A percentile compares a stretch with the other conserved stretches of the same genome.
Evolutionary conservation across 768 basidiomycete species (phyloP).

Genomic region (Lactarius quietus): DNA sequence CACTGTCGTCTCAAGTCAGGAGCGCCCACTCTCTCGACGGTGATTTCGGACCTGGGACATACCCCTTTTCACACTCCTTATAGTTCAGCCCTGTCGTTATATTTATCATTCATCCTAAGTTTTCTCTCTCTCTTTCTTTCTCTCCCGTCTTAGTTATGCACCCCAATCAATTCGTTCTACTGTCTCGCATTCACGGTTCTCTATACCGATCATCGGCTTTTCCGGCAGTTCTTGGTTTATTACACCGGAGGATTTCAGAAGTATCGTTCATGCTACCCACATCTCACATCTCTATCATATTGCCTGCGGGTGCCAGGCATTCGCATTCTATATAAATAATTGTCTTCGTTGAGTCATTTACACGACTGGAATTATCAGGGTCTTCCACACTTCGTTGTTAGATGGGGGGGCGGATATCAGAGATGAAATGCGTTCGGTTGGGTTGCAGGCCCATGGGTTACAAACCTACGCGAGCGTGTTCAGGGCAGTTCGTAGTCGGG

Average conservation of each 20-base stretch:
- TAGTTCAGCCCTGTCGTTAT: background rate
- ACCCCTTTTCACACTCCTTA: background rate
- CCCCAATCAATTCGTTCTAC: conserved; percentile 4
- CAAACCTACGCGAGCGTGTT: background rate
- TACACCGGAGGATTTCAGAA: background rate
- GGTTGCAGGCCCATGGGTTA: background rate
- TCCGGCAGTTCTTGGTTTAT: conserved; percentile 11
- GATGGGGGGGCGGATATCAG: background rate
- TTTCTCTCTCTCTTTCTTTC: conserved; percentile 6
- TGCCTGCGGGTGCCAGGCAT: conserved; percentile 2
- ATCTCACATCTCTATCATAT: conserved; percentile 16
- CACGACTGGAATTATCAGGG: background rate
- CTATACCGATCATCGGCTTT: conserved; percentile 8
- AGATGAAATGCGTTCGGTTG: background rate
- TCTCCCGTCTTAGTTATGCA: conserved; percentile 1
- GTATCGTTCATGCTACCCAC: conserved; percentile 17
- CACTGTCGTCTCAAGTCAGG: conserved; percentile 30
- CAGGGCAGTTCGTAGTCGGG: background rate
- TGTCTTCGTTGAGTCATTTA: background rate
- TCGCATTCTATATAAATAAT: background rate
- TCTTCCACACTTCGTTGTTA: background rate
- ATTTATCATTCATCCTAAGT: conserved; percentile 25
- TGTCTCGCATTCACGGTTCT: conserved; percentile 8
- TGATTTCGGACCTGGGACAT: background rate
- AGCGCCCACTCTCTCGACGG: background rate